Evolutionary conservation across 2,329 filamentous ascomycete genomes (phyloP).

Genomic region (Colletotrichum sp.): DNA sequence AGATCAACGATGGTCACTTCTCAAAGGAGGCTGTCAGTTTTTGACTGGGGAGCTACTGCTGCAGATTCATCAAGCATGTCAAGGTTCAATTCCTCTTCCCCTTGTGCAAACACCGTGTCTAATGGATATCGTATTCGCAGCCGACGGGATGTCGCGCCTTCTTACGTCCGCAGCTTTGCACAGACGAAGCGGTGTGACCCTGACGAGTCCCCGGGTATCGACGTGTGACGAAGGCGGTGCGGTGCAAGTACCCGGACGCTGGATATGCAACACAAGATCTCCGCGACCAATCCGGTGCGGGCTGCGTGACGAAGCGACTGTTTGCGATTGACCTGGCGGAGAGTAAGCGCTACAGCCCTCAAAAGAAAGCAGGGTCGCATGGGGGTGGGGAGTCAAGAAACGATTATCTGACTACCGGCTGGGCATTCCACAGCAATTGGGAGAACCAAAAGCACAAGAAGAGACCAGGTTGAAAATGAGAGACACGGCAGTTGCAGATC

Average conservation of each 20-base stretch:
- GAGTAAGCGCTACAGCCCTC: background rate
- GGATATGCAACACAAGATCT: background rate
- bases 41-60: background rate
- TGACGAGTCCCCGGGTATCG: background rate
- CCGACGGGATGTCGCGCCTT: background rate
- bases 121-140: background rate
- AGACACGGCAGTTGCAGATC: background rate
- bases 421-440: background rate
- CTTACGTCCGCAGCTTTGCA: background rate
- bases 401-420: background rate
- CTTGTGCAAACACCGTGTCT: background rate
- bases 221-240: background rate
- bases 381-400: background rate
- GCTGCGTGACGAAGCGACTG: background rate
- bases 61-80: background rate
- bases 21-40: background rate
- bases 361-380: background rate
- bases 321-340: background rate
- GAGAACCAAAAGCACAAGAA: background rate
- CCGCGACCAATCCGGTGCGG: background rate
- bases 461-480: background rate
- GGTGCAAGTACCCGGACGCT: background rate
- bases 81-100: accelerated
- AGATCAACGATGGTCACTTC: background rate
- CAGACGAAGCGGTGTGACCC: background rate